A percentile compares a stretch with the other conserved stretches of the same genome.
Conservation (phyloP, 805 yeast genomes). For the Starmerella geochares region DNA sequence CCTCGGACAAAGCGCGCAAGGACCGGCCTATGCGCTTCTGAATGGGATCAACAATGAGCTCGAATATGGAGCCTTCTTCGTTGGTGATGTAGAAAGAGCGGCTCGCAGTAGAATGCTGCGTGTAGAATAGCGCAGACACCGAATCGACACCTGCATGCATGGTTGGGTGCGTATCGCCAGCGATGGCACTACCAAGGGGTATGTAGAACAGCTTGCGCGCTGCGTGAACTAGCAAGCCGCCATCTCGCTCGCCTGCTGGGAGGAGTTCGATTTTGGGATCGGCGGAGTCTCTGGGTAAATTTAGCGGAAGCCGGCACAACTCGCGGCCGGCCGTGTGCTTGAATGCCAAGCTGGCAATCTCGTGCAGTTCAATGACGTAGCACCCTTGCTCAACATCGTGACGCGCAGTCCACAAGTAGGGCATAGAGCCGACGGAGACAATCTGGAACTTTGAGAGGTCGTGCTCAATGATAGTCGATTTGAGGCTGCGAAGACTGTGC, state of each 20-base stretch:
- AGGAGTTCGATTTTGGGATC: not conserved
- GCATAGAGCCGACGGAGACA: not conserved
- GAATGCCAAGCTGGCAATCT: conserved; percentile 1
- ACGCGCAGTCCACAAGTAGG: not conserved
- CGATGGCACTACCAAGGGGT: not conserved
- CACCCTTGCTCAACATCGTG: not conserved
- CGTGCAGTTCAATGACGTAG: not conserved
- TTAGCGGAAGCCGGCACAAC: not conserved
- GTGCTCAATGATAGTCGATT: not conserved
- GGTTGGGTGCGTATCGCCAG: not conserved
- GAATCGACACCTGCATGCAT: not conserved
- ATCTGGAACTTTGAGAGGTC: not conserved
- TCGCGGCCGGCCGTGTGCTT: not conserved
- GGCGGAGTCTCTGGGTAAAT: not conserved
- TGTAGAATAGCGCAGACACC: not conserved
- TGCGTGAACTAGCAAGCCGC: not conserved
- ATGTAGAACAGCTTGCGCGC: not conserved
- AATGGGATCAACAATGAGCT: not conserved
- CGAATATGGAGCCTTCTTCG: not conserved
- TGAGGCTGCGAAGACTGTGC: not conserved
- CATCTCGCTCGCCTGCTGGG: not conserved
- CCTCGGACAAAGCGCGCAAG: not conserved
- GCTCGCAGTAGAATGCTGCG: not conserved
- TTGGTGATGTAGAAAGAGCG: not conserved
- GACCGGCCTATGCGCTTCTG: not conserved